Evolutionary conservation across 176 grass and related monocot genomes (phyloP), one percentile per base, ranked within the genome.

Genomic region (Zea luxurians): DNA sequence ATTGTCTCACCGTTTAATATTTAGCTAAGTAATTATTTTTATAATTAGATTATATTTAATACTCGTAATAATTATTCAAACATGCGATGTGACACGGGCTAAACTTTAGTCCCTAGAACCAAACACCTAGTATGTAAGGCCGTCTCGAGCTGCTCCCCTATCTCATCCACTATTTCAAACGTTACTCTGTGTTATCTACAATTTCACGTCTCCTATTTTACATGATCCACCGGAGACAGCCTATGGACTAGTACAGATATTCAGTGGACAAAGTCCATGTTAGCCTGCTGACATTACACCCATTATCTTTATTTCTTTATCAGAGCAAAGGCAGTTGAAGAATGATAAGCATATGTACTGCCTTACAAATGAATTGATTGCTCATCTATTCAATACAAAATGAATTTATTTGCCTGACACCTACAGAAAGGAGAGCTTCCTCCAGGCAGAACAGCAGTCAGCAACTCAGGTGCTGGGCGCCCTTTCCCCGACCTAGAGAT

Each of bases 351-450:
- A 10, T 59, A 21, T 59, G 55, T 6, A 21, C n/a, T 21, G 55
- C n/a, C 16, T 64, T 38, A 54, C 15, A 73, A 73, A 18, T 57
- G 17, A 9, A 57, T 57, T 20, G n/a, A 8, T 18, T 57, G 54
- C 2, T 7, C 17, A 57, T 18, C 20, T 59, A 59, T 59, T 59
- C 55, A 59, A 59, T 59, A 59, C 18, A 59, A 59, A 59, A 59
- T 58, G 54, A 58, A 48, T 13, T 36, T 49, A 35, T 0, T 1
- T 70, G 7, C 13, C 41, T 80, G 47, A 18, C 37, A 57, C 20
- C 54, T 83, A 60, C 80, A 98, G 95, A 98, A 98, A 81, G 95
- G 95, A 40, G 91, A 92, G 75, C 90, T 98, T 63, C 95, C 95
- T 66, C 80, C 89, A 10, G 91, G 91, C 15, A 83, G 95, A 90